Evolutionary conservation across 1,284 basidiomycete genomes (phyloP), one percentile per base, ranked within the genome.

Genomic region (Sutorius eximius): DNA sequence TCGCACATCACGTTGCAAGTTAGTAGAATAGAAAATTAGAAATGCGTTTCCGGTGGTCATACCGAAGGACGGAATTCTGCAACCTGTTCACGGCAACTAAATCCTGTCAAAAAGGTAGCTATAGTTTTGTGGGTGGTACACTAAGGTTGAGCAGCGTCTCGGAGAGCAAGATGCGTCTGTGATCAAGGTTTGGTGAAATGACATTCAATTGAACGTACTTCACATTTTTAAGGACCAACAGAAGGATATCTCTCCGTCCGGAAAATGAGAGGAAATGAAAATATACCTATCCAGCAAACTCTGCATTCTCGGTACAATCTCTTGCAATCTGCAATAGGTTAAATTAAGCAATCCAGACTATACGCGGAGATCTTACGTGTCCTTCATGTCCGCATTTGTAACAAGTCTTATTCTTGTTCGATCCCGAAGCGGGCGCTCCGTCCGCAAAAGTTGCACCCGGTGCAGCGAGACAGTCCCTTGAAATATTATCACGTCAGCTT

Each of bases 331-430:
- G 49, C 41, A 49, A 51, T 34, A 61, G 68, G 57, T 58, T 53
- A 27, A 51, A 53, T 59, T 13, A 53, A 55, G 18, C n/a, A 43
- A 44, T 41, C 33, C 18, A 29, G 16, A 45, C 16, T 42, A 38
- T 36, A 47, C 5, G 12, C 27, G 38, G 47, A 45, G 38, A 34
- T 72, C 81, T 66, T 64, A 93, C 90, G 77, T 93, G 91, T 59
- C 91, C 90, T 70, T 89, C 86, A 69, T 87, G 83, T 67, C 90
- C 86, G 67, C 91, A 93, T 68, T 89, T 91, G 75, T 90, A 93
- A 71, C 91, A 93, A 43, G 86, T 89, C 75, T 89, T 91, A 62
- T 71, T 82, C 73, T 82, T 88, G 71, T 80, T 83, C 38, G 74
- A 53, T 56, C 68, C 73, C 24, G 70, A 72, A 20, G 76, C 70